Evolutionary conservation across 257 asterid genomes (phyloP).

Genomic region (Solanum sejunctum): DNA sequence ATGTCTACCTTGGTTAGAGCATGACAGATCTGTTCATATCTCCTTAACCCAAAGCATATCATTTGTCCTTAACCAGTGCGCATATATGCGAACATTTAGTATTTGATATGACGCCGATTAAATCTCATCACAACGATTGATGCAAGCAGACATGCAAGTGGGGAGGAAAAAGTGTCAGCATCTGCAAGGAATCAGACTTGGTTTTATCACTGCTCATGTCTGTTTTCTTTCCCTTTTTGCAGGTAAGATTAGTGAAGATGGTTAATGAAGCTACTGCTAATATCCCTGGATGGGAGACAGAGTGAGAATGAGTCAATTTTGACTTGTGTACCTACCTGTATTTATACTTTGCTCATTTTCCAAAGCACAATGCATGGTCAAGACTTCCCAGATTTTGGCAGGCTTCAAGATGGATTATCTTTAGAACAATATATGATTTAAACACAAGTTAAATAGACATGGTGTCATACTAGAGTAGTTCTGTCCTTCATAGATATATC

Average conservation of each 20-base stretch:
- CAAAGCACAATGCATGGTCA: neutral
- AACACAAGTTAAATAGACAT: neutral
- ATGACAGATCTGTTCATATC: neutral
- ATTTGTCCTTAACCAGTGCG: neutral
- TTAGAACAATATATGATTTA: neutral
- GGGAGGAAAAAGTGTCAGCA: neutral
- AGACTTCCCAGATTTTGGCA: neutral
- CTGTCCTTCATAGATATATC: neutral
- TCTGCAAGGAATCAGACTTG: neutral
- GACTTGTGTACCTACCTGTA: neutral
- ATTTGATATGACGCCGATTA: neutral
- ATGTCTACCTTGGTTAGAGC: neutral
- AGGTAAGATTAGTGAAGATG: conserved; percentile 83
- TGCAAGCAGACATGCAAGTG: neutral
- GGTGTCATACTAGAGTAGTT: neutral
- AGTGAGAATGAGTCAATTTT: neutral
- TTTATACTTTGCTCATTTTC: neutral
- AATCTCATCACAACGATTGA: neutral
- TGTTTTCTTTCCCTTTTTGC: neutral
- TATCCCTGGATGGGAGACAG: conserved; percentile 73
- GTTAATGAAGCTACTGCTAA: conserved; percentile 87
- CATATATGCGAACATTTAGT: neutral
- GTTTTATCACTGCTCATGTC: neutral
- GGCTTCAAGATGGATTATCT: neutral
- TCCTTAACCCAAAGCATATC: neutral